Conservation (phyloP, 371 early-diverging fungal species). For the Choanephora cucurbitarum region DNA sequence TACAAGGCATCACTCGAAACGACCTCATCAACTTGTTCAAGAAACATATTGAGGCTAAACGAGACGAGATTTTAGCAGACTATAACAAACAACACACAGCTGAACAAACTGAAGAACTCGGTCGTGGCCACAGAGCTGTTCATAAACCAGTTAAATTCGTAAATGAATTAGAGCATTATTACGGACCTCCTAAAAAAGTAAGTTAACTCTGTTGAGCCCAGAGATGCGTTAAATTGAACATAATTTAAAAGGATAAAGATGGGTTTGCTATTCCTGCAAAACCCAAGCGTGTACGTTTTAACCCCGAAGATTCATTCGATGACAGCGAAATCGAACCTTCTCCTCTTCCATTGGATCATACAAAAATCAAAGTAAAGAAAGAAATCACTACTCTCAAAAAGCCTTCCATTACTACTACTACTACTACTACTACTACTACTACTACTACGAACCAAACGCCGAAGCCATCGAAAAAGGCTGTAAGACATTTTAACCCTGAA, state of each 20-base stretch:
- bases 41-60: constrained; percentile 9
- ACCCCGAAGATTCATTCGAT: constrained; percentile 14
- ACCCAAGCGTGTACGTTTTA: constrained; percentile 3
- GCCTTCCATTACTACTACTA: neutral
- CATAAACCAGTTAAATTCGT: constrained; percentile 3
- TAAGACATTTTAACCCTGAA: constrained; percentile 8
- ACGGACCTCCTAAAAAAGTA: neutral
- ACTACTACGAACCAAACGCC: neutral
- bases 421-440: neutral
- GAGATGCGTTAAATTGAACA: neutral
- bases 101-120: constrained; percentile 1
- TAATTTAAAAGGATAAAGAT: constrained; percentile 9
- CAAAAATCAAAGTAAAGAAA: no score
- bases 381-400: neutral
- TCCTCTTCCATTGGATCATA: no score
- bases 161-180: neutral
- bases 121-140: constrained; percentile 5
- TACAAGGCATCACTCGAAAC: neutral
- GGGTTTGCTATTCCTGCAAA: constrained; percentile 15
- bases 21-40: constrained; percentile 16
- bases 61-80: constrained; percentile 9
- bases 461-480: neutral
- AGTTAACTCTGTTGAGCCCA: neutral
- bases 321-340: constrained; percentile 6
- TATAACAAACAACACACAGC: neutral